Base-by-base conservation (phyloP, 2,329 filamentous ascomycete species). In the Botrytis deweyae region DNA sequence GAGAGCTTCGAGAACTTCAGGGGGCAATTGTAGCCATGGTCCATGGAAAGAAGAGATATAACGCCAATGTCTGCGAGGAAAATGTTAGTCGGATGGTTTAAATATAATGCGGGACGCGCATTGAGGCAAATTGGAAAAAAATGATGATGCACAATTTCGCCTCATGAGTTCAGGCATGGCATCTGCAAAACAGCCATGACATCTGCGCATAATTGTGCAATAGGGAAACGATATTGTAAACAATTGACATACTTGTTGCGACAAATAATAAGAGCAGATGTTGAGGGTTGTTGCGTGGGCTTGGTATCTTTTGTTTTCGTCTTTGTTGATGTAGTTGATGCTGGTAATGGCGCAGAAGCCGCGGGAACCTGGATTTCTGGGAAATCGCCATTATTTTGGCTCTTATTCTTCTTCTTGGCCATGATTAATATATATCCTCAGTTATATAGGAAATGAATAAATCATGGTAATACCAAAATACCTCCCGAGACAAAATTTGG, bases 1-100 rank as follows among this genome's bases (percentile, higher is more conserved):
- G 69, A 96, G 88, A 68, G 88, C 90, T 81, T 95, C 91, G 82
- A 97, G 90, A 73, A 94, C 88, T 82, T 95, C 93, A 76, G 90
- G 88, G 33, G 93, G 92, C 73, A 95, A 86, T 82, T 94, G 91
- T 22, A 95, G 88, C 93, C 93, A 96, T 77, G 92, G 90, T 38
- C 93, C 93, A 80, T 95, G 91, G 80, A 93, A 96, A 42, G 91
- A 92, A 36, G 92, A 94, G 74, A 96, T 94, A 82, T 94, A 93
- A 76, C 90, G 88, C 93, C 93, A 95, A 84, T 95, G 92, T 82
- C 93, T 95, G 78, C 71, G 78, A 72, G 42, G 22, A 73, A 58
- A 36, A 12, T 33, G n/a, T 59, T 42, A 65, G 49, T 70, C 14
- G 33, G 33, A 25, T 33, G 49, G 49, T 25, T 42, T 42, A 33